Evolutionary conservation across 2,329 filamentous ascomycete species (phyloP), one percentile per base, ranked within the genome.

Genomic region (Sphaerulina vaccinii): DNA sequence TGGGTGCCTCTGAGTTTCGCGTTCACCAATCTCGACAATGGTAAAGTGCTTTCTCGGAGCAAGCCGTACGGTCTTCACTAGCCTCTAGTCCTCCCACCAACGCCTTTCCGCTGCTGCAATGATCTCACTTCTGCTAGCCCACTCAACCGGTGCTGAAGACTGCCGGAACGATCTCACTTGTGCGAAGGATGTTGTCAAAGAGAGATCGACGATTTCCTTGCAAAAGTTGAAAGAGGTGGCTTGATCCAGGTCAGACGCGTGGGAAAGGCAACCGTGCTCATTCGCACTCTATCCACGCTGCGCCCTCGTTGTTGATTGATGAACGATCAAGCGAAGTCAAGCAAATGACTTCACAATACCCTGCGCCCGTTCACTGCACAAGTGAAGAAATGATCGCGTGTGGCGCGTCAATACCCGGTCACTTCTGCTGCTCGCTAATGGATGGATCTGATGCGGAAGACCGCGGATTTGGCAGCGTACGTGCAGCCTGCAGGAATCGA

Each of bases 1-100:
- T 21, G 18, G 32, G 43, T 46, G 29, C 19, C 23, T n/a, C 21
- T 22, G 24, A 32, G 27, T n/a, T 46, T 46, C 11, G 45, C 37
- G 35, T 39, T 35, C 22, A 23, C 45, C 45, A 48, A 37, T 48
- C 35, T 37, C 45, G 45, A 40, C 13, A 11, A 15, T 40, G 45
- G 45, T 40, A 40, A 48, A 27, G 45, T 24, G 35, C 23, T 48
- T 48, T 48, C 15, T 15, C 18, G 32, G 32, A 22, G 43, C 15
- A 32, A 37, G 29, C 43, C 43, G 43, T 27, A n/a, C 32, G 18
- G 21, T 48, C 32, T 35, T 3, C 35, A 38, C 45, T 39, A 48
- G 35, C 23, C 8, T 35, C 35, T 22, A 35, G 35, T 35, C 36
- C 16, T 35, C 39, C 22, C 23, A 48, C 27, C n/a, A n/a, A n/a